Base-by-base conservation (phyloP, 441 rosid genomes). In the Eutrema salsugineum region DNA sequence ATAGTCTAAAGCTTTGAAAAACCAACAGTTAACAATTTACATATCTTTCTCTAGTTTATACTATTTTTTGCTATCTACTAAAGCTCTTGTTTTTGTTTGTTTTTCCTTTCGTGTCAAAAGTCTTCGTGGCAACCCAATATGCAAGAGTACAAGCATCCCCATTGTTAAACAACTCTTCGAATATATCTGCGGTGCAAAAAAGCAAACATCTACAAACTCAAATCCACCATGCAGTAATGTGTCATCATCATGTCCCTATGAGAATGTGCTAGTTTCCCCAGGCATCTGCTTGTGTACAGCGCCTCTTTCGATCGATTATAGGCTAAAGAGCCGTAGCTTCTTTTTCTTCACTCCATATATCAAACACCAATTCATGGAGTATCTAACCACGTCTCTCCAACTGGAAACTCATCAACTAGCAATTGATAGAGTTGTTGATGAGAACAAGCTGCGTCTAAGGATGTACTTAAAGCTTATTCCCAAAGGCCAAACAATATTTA, bases 271-370 rank as follows among this genome's bases (percentile, higher is more conserved):
- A 38, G 77, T 72, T 19, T 80, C 97, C 8, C 84, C 87, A 3
- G 68, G 75, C 46, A 68, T 70, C 14, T 94, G 99, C 80, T 79
- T 78, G 63, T 94, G 97, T 79, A 94, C 89, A 36, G 74, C 86
- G 3, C 99, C 99, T 69, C 84, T 94, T 43, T 83, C 82, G 76
- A 80, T 94, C 40, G 99, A 83, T 70, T 91, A 88, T 59, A 89
- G 92, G 64, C 87, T 94, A 67, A 94, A 94, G 82, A 94, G 99
- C 67, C 99, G 90, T n/a, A 90, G 97, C 76, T 86, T 91, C 82
- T 85, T 83, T 54, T 82, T 83, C 81, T 94, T 91, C 72, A 79
- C 80, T 75, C 95, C 92, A 61, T 84, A 78, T 73, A 58, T 60
- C 17, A 1, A 14, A 55, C 56, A 46, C 53, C 68, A 54, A 32